These are phyloP conservation scores for Dujonia santamariae DNA, from an alignment of 1,139 yeast genomes.

Conservation along the genomic window DNA sequence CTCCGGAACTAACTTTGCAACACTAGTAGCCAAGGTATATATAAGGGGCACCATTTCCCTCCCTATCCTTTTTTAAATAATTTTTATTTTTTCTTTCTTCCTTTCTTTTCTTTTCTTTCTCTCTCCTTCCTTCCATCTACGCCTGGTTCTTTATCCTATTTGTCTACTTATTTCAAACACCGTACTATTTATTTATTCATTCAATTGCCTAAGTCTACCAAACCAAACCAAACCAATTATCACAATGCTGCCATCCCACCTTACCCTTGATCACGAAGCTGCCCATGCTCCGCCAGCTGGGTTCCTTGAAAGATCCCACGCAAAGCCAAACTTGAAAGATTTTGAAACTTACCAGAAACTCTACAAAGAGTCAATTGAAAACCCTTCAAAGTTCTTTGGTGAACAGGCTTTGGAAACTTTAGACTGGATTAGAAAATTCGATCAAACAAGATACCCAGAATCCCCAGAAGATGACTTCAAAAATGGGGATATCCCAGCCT, in stretches of 20 bases:
- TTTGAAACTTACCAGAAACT: constrained; percentile 56
- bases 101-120: too few species aligned
- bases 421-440: constrained; percentile 65
- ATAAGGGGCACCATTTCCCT: too few species aligned
- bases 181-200: too few species aligned
- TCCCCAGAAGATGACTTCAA: constrained; percentile 50
- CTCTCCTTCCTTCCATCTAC: too few species aligned
- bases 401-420: constrained; percentile 54
- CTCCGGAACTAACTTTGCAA: too few species aligned
- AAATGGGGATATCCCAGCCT: constrained; percentile 66
- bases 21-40: too few species aligned
- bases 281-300: constrained; percentile 53
- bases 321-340: constrained; percentile 47
- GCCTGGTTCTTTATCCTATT: too few species aligned
- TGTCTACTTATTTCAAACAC: too few species aligned
- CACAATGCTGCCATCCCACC: constrained; percentile 17
- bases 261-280: constrained; percentile 43
- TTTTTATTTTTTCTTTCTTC: too few species aligned
- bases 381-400: constrained; percentile 66
- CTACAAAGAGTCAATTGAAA: constrained; percentile 65
- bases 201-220: too few species aligned
- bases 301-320: constrained; percentile 49
- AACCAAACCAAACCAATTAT: too few species aligned
- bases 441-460: constrained; percentile 53
- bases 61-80: too few species aligned